Base-by-base conservation (phyloP, 2,329 filamentous ascomycete genomes). In the Fusarium ambrosium region DNA sequence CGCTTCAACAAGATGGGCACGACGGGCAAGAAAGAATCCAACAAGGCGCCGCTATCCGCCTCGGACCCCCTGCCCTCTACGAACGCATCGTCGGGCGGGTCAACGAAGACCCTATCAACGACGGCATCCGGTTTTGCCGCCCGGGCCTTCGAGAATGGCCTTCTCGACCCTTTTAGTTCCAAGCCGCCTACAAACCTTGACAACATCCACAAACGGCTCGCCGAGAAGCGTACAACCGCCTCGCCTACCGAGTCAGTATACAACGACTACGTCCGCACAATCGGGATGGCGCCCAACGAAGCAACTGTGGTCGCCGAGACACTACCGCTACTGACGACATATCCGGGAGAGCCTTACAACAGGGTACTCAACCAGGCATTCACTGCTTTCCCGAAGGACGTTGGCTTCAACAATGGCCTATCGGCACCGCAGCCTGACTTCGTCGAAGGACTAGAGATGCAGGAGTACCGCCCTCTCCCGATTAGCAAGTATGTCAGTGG, bases 401-500 rank as follows among this genome's bases (percentile, higher is more conserved):
- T 80, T 53, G 74, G 78, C 6, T 80, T 81, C 51, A 81, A 81
- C 37, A 74, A 78, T 61, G 69, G 70, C 32, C 69, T 81, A 4
- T 78, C 78, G 24, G 68, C 75, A 51, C 70, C 79, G 29, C 74
- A 79, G 58, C 79, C 80, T 36, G 79, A 80, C 69, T 78, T 76
- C 51, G 55, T 81, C 41, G 77, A 81, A 60, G 79, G 78, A 7
- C 68, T 77, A 36, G 43, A 66, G 14, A 27, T 27, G 58, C 71
- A 36, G 3, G 48, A 48, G 14, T 62, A 48, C 39, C 29, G 3
- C 27, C 51, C 51, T 5, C 36, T 56, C 51, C 51, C 29, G 18
- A n/a, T 34, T n/a, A 18, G 36, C 29, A 5, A 36, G 51, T 11
- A 20, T 13, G 10, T 36, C 29, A 20, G 10, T 10, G 51, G 51